Evolutionary conservation across 2,329 filamentous ascomycete genomes (phyloP), one percentile per base, ranked within the genome.

Genomic region (Pseudogymnoascus sp.): DNA sequence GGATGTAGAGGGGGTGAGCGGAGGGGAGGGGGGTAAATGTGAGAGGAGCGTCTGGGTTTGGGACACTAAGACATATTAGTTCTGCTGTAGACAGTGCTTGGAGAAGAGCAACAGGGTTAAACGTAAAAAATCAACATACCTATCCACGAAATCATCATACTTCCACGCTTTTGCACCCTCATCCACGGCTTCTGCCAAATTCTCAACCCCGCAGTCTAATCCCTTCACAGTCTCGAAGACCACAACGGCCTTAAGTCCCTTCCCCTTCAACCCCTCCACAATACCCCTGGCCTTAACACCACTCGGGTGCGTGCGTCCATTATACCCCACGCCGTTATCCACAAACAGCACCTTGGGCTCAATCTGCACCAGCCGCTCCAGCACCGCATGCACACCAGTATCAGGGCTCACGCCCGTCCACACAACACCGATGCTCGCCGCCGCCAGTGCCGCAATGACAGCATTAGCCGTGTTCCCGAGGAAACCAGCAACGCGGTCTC

Each of bases 351-450:
- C 76, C 63, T 84, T 86, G 3, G 94, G 93, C 64, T 87, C 84
- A 67, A 97, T 94, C 77, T 97, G 94, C 51, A 83, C 82, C 64
- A 97, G 77, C 6, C 94, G 84, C 72, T 97, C 94, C 27, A 97
- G 78, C 0, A 97, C 92, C 13, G 92, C 93, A 69, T 90, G 91
- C 1, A 96, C 90, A 9, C 93, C 93, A 13, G 89, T 96, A 73
- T 97, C 93, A 2, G 93, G 92, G 69, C 90, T 95, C 58, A 97
- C 91, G 5, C 90, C 90, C 0, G 92, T 96, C 93, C 93, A 97
- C 38, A 96, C 84, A 13, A 90, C 92, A 31, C 94, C 94, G 2
- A 97, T 74, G 0, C 90, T 86, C 0, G 91, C 87, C 0, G 91
- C 84, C 1, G 90, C 90, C 33, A 99, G 81, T 87, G 96, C 94